Evolutionary conservation across 148 eudicot genomes (phyloP).

Genomic region (Rhododendron ferrugineum): DNA sequence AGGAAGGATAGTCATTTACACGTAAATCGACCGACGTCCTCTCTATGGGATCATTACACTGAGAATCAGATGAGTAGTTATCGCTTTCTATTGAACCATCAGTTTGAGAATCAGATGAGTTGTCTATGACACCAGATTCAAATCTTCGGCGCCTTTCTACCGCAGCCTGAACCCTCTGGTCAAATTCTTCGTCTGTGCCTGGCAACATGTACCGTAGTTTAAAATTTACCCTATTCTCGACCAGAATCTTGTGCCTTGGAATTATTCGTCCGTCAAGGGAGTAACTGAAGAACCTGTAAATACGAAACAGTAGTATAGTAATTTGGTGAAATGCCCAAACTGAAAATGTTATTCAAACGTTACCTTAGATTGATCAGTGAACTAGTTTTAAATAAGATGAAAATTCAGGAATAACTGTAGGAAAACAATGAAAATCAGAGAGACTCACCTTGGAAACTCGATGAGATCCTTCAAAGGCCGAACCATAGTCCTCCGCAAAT

Average conservation of each 20-base stretch:
- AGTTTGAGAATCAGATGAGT: slow-evolving; percentile 12
- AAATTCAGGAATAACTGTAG: background rate
- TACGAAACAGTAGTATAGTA: background rate
- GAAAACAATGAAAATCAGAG: too few species aligned
- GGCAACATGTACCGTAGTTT: slow-evolving; percentile 90
- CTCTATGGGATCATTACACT: background rate
- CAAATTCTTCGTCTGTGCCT: slow-evolving; percentile 57
- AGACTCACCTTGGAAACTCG: slow-evolving; percentile 81
- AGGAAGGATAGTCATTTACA: background rate
- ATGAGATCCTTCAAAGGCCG: slow-evolving; percentile 80
- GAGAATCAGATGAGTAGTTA: background rate
- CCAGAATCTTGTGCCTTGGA: slow-evolving; percentile 73
- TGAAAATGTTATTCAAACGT: background rate
- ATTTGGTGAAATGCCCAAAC: background rate
- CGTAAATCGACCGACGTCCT: background rate
- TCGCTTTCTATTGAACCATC: slow-evolving; percentile 4
- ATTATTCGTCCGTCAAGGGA: slow-evolving; percentile 80
- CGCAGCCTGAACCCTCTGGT: slow-evolving; percentile 50
- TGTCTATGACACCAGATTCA: slow-evolving; percentile 42
- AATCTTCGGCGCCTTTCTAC: slow-evolving; percentile 62
- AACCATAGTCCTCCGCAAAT: slow-evolving; percentile 77
- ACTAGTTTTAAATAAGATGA: background rate
- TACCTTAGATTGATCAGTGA: background rate
- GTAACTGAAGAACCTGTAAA: slow-evolving; percentile 81
- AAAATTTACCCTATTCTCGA: slow-evolving; percentile 78